Percentiles rank a stretch among this genome's conserved stretches.
These are phyloP conservation scores for Fusarium penzigii DNA, from an alignment of 2,329 filamentous ascomycete genomes.

Conservation along the genomic window DNA sequence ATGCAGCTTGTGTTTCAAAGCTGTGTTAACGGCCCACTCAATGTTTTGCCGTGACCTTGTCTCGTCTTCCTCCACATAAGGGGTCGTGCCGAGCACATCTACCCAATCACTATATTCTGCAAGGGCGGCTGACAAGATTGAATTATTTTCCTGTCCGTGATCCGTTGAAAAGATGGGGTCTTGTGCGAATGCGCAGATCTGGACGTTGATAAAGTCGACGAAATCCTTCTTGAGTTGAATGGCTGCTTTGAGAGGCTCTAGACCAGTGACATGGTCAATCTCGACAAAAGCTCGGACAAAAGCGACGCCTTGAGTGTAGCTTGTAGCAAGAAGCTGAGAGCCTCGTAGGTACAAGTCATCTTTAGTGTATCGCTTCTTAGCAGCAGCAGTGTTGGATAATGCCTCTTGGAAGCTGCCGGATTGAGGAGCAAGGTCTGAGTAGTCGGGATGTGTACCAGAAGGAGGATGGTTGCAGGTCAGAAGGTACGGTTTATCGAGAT, in stretches of 20 bases:
- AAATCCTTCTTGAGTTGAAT: background rate
- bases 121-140: background rate
- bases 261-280: background rate
- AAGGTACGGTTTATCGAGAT: background rate
- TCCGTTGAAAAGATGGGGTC: background rate
- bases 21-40: background rate
- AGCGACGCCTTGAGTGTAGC: background rate
- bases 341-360: background rate
- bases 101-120: background rate
- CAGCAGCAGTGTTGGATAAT: background rate
- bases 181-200: background rate
- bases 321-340: background rate
- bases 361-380: background rate
- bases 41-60: background rate
- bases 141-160: background rate
- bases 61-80: background rate
- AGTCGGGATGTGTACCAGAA: background rate
- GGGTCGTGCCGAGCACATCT: background rate
- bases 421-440: background rate
- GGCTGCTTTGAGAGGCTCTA: background rate
- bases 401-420: background rate
- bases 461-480: background rate
- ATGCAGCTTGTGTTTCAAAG: background rate
- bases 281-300: background rate
- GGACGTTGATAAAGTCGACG: background rate